Evolutionary conservation across 2,329 filamentous ascomycete genomes (phyloP), one percentile per base, ranked within the genome.

Genomic region (Davidsoniella eucalypti): DNA sequence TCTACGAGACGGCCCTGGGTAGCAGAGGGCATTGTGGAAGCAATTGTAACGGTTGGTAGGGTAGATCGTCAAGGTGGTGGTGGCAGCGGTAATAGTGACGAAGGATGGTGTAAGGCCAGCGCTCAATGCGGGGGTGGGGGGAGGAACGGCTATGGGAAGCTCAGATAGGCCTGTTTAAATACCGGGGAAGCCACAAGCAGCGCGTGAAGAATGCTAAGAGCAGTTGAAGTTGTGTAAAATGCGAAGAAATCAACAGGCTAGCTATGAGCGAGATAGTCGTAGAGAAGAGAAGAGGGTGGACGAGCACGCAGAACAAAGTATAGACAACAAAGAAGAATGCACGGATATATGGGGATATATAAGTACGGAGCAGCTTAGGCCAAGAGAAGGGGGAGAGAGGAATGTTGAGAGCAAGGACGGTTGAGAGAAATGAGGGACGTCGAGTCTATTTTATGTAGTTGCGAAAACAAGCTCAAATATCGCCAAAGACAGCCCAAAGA

Each of bases 1-100:
- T 53, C 51, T 40, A 53, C 42, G 29, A 53, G 44, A 26, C 41
- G 39, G 23, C 47, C 47, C 5, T 47, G 38, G 40, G 47, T 50
- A 3, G 51, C 47, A 50, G 51, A 49, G 18, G 51, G 47, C 51
- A 53, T 53, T 5, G 10, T 50, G 26, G 23, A 21, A 17, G 12
- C 17, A 18, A 23, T 18, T 43, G 40, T 43, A 25, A 17, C 40
- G 23, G 17, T 33, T 33, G 29, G 8, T 33, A 23, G 21, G 21
- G 21, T 23, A 44, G 12, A 9, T 17, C 10, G 18, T 18, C 12
- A 29, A 41, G 14, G 21, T 18, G 23, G 37, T 23, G 33, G 14
- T 26, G 42, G 36, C 23, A 23, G 44, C 25, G 16, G 33, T 14
- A 25, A 12, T n/a, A 26, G 21, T 23, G 29, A 36, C 14, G 18